Base-by-base conservation (phyloP, 2,329 filamentous ascomycete species). In the Penicillium hesseltinei region DNA sequence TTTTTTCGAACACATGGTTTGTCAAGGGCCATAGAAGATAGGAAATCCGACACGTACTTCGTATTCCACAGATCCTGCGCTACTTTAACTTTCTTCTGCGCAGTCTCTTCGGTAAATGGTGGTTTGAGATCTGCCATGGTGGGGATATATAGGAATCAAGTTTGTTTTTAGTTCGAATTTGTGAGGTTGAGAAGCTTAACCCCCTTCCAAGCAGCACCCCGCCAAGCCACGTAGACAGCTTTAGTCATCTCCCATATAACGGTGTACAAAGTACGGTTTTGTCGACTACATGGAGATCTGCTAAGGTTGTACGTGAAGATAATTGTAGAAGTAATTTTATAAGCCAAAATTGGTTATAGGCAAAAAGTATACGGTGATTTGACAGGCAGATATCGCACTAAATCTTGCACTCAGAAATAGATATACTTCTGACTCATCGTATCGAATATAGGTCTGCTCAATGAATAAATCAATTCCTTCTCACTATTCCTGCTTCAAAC, bases 41-140 rank as follows among this genome's bases (percentile, higher is more conserved):
- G 59, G 35, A 54, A 52, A 55, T 35, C 50, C 40, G 48, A 45
- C 13, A 58, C 77, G 63, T 73, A 90, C 88, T 79, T 83, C 1
- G 86, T 88, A 68, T 95, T 96, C 91, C 91, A 95, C 3, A 88
- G 79, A 71, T 91, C 84, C 71, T 96, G 91, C 0, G 90, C 91
- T 19, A 86, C 87, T 76, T 95, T 95, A 61, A 95, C 91, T 72
- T 95, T 95, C 57, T 81, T 78, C 17, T 78, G 77, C 2, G 91
- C 91, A 1, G 86, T 88, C 69, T 90, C 87, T 25, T 83, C 78
- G 4, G 85, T 93, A 71, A 92, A 95, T 0, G 91, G 91, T 4
- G 91, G 91, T 48, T 71, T 75, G 35, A 77, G 62, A 51, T 72
- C 68, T 3, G 75, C 74, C 76, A 78, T 78, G 25, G 19, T 53